Conservation (phyloP, 2,329 filamentous ascomycete species). For the Fusarium setosum region DNA sequence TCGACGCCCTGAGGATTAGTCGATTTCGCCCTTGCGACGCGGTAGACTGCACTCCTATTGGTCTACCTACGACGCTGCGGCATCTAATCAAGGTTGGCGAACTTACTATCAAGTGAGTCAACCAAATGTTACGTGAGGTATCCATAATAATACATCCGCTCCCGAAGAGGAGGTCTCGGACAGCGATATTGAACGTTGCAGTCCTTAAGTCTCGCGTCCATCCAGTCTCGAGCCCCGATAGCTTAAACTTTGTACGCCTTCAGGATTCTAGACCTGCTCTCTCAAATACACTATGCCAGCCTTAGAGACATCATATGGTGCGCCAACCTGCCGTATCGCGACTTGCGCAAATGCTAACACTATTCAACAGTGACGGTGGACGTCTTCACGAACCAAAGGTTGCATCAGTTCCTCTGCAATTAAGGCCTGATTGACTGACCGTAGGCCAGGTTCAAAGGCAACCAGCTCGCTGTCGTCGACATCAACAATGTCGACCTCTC, state of each 20-base stretch:
- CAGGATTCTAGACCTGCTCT: neutral
- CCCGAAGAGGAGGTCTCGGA: too few relatives aligned
- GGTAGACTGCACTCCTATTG: neutral
- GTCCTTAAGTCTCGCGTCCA: too few relatives aligned
- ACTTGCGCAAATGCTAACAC: neutral
- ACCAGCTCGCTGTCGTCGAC: conserved; percentile 24
- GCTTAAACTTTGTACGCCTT: too few relatives aligned
- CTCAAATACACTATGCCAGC: neutral
- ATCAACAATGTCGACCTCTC: neutral
- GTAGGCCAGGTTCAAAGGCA: conserved; percentile 15
- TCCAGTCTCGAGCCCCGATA: too few relatives aligned
- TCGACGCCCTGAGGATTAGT: neutral
- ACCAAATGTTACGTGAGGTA: too few relatives aligned
- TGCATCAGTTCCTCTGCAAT: too few relatives aligned
- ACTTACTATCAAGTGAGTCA: too few relatives aligned
- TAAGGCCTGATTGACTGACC: too few relatives aligned
- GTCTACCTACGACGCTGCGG: neutral
- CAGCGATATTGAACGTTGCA: too few relatives aligned
- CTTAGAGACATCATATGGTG: neutral
- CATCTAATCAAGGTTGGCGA: too few relatives aligned
- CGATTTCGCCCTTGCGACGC: neutral
- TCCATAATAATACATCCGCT: too few relatives aligned
- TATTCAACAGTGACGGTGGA: neutral
- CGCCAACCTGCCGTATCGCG: accelerated
- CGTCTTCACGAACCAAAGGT: neutral